Percentiles rank a stretch among this genome's conserved stretches.
Conservation (phyloP, 805 yeast genomes). For the fission yeast (Schizosaccharomyces pombe) region DNA sequence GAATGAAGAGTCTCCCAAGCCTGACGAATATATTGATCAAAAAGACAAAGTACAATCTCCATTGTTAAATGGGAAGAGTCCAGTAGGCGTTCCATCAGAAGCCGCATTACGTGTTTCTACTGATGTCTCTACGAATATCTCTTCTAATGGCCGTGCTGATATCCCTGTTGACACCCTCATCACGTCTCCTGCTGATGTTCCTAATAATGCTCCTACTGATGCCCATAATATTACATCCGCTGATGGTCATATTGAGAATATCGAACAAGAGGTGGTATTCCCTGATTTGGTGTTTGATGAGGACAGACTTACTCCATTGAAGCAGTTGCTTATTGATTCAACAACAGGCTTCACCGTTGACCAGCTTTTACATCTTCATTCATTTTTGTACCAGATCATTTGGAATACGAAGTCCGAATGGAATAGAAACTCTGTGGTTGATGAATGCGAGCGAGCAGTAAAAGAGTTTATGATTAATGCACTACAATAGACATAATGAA, state of each 20-base stretch:
- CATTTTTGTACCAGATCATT: not conserved
- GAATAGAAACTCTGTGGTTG: not conserved
- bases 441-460: not conserved
- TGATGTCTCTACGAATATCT: too few relatives aligned
- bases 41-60: not conserved
- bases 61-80: too few relatives aligned
- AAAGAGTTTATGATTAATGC: not conserved
- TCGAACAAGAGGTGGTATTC: not conserved
- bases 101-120: too few relatives aligned
- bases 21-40: not conserved
- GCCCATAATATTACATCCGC: too few relatives aligned
- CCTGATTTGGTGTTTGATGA: not conserved
- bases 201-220: too few relatives aligned
- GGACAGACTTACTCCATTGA: not conserved
- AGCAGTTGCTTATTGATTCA: not conserved
- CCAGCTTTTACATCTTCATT: not conserved
- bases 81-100: too few relatives aligned
- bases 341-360: not conserved
- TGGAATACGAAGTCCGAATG: not conserved
- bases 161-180: too few relatives aligned
- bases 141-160: too few relatives aligned
- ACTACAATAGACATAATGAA: not conserved
- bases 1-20: not conserved
- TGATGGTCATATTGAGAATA: not conserved
- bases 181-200: too few relatives aligned